These are phyloP conservation scores for Angomonas ambiguus DNA, from an alignment of 208 protist species.

Conservation along the genomic window DNA sequence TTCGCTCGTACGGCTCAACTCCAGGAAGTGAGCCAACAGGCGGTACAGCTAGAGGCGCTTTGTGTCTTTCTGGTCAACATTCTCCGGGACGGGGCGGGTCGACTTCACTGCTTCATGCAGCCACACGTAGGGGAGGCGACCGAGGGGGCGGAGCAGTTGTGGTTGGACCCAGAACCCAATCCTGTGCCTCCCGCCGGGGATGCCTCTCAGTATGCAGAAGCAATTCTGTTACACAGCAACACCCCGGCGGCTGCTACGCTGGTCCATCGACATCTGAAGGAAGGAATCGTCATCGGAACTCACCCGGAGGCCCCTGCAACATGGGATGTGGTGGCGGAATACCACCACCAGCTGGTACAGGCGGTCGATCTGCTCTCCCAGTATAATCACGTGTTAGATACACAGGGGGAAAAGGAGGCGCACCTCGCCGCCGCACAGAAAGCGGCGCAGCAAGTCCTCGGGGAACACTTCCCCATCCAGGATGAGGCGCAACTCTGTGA, in stretches of 20 bases:
- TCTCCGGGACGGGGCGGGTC: constrained; percentile 27
- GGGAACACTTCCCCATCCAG: background rate
- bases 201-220: constrained; percentile 40
- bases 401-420: constrained; percentile 13
- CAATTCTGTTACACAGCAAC: constrained; percentile 25
- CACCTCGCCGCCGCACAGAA: constrained; percentile 4
- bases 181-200: constrained; percentile 22
- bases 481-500: background rate
- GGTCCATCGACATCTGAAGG: constrained; percentile 38
- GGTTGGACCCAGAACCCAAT: background rate
- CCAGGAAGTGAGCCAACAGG: constrained; percentile 14
- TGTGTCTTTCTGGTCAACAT: constrained; percentile 38
- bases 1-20: background rate
- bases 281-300: constrained; percentile 11
- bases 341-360: constrained; percentile 30
- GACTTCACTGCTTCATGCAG: constrained; percentile 21
- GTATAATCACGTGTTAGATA: constrained; percentile 9
- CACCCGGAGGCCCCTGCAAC: constrained; percentile 17
- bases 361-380: constrained; percentile 16
- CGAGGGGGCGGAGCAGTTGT: constrained; percentile 4
- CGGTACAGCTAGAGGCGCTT: constrained; percentile 17
- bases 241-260: constrained; percentile 19
- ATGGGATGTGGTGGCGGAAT: constrained; percentile 46
- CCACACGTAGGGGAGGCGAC: constrained; percentile 12
- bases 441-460: background rate